phyloP scores from a whole-genome alignment of 805 yeast genomes.

The Brettanomyces anomalus region DNA sequence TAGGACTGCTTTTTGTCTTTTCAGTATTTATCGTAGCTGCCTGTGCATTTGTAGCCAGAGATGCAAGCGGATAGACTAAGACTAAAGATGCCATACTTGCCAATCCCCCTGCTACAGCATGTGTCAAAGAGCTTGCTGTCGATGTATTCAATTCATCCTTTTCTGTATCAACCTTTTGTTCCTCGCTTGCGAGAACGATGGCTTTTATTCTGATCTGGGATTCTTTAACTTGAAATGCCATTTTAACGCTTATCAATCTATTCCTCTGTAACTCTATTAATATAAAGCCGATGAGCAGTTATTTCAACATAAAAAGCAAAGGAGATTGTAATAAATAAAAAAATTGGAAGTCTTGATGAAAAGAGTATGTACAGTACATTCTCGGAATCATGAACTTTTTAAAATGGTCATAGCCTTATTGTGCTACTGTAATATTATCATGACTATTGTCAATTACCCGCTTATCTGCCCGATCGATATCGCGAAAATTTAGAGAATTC shows the following conservation, averaged over 20 bases:
- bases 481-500: too few species aligned
- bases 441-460: too few species aligned
- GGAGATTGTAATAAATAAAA: too few species aligned
- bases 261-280: too few species aligned
- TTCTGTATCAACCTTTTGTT: neutral
- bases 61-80: conserved; percentile 83
- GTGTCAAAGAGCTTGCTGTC: conserved; percentile 44
- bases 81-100: conserved; percentile 87
- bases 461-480: too few species aligned
- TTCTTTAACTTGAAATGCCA: neutral
- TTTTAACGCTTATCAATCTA: neutral
- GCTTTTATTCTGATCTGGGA: neutral
- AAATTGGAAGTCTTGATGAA: too few species aligned
- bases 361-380: too few species aligned
- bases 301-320: too few species aligned
- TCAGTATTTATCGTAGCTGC: conserved; percentile 27
- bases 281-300: too few species aligned
- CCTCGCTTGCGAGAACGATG: neutral
- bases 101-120: conserved; percentile 91
- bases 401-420: too few species aligned
- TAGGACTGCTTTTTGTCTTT: neutral
- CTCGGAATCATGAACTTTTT: too few species aligned
- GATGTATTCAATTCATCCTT: neutral
- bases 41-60: conserved; percentile 83
- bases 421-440: too few species aligned